Evolutionary conservation across 75 land plant genomes (phyloP).

Genomic region (Selaginella tamariscina): DNA sequence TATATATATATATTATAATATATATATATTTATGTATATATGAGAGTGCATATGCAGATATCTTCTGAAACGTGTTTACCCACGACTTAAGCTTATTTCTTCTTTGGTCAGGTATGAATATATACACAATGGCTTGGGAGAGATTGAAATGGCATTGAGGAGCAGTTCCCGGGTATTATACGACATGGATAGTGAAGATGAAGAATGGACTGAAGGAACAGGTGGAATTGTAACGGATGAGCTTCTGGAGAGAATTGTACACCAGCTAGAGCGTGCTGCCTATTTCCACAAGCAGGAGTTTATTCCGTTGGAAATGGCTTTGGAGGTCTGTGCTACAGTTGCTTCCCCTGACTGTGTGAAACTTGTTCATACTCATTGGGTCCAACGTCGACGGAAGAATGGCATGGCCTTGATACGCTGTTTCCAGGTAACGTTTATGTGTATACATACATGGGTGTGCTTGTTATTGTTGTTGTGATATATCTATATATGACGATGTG

Average conservation of each 20-base stretch:
- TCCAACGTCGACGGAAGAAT: conserved; percentile 46
- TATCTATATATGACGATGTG: no score
- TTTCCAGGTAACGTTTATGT: conserved; percentile 50
- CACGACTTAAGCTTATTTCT: conserved; percentile 17
- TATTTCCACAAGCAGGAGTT: conserved; percentile 39
- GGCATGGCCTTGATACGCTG: conserved; percentile 84
- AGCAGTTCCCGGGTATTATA: conserved; percentile 46
- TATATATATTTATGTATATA: no score
- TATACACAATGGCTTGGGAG: conserved; percentile 50
- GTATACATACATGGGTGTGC: conserved; percentile 1
- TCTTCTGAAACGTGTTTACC: no score
- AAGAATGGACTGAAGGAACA: conserved; percentile 40
- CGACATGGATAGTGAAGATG: conserved; percentile 97
- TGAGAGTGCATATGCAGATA: no score
- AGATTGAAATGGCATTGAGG: conserved; percentile 77
- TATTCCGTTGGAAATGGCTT: conserved; percentile 43
- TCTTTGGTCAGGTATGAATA: conserved; percentile 35
- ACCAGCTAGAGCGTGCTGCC: conserved; percentile 71
- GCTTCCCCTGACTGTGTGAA: conserved; percentile 39
- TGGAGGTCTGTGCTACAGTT: conserved; percentile 32
- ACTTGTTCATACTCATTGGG: conserved; percentile 63
- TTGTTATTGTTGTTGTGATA: background rate
- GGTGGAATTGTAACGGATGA: conserved; percentile 36
- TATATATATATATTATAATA: no score
- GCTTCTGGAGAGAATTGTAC: conserved; percentile 70